A percentile compares a stretch with the other conserved stretches of the same genome.
These are phyloP conservation scores for Colletotrichum sp. DNA, from an alignment of 2,329 filamentous ascomycete genomes.

Conservation along the genomic window DNA sequence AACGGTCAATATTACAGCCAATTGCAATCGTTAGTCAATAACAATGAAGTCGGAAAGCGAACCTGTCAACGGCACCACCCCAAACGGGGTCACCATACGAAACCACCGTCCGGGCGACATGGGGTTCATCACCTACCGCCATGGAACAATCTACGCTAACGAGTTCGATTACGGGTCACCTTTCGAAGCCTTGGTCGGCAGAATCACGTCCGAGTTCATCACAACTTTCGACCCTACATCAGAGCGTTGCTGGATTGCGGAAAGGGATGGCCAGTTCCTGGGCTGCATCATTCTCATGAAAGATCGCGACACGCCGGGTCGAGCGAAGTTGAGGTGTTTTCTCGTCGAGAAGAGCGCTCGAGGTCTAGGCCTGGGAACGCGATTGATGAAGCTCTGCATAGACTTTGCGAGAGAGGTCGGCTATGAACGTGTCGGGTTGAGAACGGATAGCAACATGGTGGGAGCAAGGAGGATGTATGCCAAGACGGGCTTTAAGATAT, in stretches of 20 bases:
- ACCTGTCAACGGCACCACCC: not conserved
- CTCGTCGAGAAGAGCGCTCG: constrained; percentile 26
- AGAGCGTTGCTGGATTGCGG: constrained; percentile 34
- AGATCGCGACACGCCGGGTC: constrained; percentile 8
- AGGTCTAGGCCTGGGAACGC: constrained; percentile 23
- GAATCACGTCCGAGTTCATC: constrained; percentile 29
- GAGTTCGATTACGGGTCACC: constrained; percentile 21
- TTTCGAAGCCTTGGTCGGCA: constrained; percentile 27
- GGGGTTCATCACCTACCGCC: constrained; percentile 29
- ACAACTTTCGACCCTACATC: constrained; percentile 23
- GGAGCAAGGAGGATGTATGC: constrained; percentile 25
- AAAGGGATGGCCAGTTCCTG: constrained; percentile 25
- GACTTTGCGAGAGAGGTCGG: constrained; percentile 24
- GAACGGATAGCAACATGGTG: constrained; percentile 23
- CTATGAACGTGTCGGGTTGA: constrained; percentile 21
- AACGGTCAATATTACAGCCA: not conserved
- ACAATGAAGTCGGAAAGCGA: not conserved
- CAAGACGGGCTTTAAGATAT: constrained; percentile 22
- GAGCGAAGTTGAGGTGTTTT: constrained; percentile 28
- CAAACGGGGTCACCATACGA: not conserved
- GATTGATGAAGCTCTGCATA: constrained; percentile 21
- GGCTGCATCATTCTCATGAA: constrained; percentile 29
- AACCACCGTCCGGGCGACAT: constrained; percentile 26
- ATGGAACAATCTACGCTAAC: constrained; percentile 26
- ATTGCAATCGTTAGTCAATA: not conserved